A percentile compares a stretch with the other conserved stretches of the same genome.
Evolutionary conservation across 345 rosid genomes (phyloP).

Genomic region (Trapa incisa): DNA sequence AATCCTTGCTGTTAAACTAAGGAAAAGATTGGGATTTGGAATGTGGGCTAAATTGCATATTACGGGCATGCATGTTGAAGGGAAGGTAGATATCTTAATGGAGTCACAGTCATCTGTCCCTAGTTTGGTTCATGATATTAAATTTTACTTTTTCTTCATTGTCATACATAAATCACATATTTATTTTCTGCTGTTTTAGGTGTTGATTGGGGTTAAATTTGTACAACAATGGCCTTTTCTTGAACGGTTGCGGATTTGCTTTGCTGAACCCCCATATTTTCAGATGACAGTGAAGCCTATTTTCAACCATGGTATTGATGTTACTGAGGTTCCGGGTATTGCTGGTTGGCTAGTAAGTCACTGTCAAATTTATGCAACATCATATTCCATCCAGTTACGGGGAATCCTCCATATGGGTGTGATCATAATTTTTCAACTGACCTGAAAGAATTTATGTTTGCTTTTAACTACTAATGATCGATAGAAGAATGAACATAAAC

Average conservation of each 20-base stretch:
- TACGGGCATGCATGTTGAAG: conserved; percentile 97
- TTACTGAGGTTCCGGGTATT: conserved; percentile 79
- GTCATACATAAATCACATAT: background rate
- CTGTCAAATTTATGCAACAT: background rate
- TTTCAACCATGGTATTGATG: conserved; percentile 64
- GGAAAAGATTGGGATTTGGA: conserved; percentile 88
- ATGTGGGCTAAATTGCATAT: conserved; percentile 84
- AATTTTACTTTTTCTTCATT: no score
- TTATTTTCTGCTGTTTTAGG: conserved; percentile 27
- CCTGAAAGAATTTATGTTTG: no score
- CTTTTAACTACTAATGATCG: background rate
- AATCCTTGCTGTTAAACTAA: conserved; percentile 64
- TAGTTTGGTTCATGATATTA: background rate
- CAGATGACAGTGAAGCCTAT: conserved; percentile 89
- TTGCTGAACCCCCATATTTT: conserved; percentile 90
- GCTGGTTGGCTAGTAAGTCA: conserved; percentile 97
- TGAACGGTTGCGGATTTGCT: conserved; percentile 80
- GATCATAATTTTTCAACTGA: background rate
- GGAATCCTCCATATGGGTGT: background rate
- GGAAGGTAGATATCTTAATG: conserved; percentile 49
- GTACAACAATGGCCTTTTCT: conserved; percentile 78
- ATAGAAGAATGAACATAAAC: no score
- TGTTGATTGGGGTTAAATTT: conserved; percentile 82
- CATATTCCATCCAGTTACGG: background rate
- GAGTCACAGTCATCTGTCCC: background rate